Conservation (phyloP, 352 stramenopile genomes). For the Globisporangium paroecandrum region DNA sequence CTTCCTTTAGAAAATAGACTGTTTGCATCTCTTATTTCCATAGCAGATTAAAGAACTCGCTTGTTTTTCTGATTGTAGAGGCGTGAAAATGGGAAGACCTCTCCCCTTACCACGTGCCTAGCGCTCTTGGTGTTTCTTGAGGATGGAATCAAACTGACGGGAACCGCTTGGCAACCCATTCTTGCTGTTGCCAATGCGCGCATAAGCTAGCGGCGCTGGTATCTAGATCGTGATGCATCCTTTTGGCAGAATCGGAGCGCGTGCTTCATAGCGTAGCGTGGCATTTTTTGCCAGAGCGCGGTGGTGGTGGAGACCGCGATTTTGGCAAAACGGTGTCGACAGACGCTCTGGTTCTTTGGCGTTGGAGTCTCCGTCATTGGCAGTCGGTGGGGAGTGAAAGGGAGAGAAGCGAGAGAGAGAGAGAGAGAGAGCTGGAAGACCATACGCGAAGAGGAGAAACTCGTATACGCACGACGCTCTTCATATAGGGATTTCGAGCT, state of each 20-base stretch:
- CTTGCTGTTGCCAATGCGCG: background rate
- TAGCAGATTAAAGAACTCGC: background rate
- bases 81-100: background rate
- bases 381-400: background rate
- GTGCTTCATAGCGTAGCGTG: no score
- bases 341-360: background rate
- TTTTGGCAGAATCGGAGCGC: no score
- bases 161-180: background rate
- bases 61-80: background rate
- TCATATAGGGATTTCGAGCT: background rate
- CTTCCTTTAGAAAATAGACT: background rate
- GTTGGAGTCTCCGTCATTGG: background rate
- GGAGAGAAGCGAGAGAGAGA: background rate
- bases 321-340: no score
- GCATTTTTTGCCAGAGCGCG: no score
- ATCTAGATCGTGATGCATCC: no score
- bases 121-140: background rate
- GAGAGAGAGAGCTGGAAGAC: no score
- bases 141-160: background rate
- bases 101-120: background rate
- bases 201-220: background rate
- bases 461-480: background rate
- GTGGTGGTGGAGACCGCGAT: no score
- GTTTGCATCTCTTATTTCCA: background rate
- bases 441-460: background rate